phyloP scores from a whole-genome alignment of 805 yeast species.

The Yarrowia sp. region DNA sequence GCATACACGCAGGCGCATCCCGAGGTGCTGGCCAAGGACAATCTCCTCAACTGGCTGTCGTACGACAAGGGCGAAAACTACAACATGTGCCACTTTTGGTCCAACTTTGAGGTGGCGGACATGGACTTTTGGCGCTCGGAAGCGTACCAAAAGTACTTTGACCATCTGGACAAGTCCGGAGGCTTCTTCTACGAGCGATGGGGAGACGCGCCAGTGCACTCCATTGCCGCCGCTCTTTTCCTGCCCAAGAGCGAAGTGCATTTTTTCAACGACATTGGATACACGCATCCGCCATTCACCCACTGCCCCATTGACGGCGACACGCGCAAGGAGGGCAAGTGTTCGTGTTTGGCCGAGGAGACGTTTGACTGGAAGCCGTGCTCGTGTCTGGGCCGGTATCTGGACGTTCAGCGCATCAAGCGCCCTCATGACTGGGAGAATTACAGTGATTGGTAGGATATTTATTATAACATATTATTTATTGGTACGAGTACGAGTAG shows the following conservation, averaged over 20 bases:
- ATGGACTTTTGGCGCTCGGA: conserved; percentile 58
- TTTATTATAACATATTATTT: conserved; percentile 17
- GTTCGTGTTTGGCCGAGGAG: conserved; percentile 47
- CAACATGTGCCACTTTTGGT: conserved; percentile 80
- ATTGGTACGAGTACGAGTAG: not conserved
- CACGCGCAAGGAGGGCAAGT: conserved; percentile 40
- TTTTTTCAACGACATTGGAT: conserved; percentile 69
- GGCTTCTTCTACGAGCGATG: conserved; percentile 81
- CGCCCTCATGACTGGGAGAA: conserved; percentile 16
- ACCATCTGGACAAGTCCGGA: conserved; percentile 58
- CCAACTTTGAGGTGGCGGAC: conserved; percentile 69
- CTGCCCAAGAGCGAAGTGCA: conserved; percentile 55
- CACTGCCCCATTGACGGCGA: conserved; percentile 63
- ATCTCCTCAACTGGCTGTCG: conserved; percentile 59
- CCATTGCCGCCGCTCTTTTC: conserved; percentile 63
- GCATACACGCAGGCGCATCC: conserved; percentile 47
- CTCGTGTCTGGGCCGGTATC: conserved; percentile 32
- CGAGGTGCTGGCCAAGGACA: conserved; percentile 52
- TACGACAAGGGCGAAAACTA: conserved; percentile 61
- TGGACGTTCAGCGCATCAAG: conserved; percentile 21
- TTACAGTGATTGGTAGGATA: conserved; percentile 20
- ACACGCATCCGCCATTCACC: conserved; percentile 56
- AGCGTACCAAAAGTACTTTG: conserved; percentile 55
- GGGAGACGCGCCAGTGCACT: conserved; percentile 90
- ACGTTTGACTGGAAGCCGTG: conserved; percentile 37